A percentile compares a stretch with the other conserved stretches of the same genome.
phyloP scores from a whole-genome alignment of 257 asterid species.

The Lavandula angustifolia region DNA sequence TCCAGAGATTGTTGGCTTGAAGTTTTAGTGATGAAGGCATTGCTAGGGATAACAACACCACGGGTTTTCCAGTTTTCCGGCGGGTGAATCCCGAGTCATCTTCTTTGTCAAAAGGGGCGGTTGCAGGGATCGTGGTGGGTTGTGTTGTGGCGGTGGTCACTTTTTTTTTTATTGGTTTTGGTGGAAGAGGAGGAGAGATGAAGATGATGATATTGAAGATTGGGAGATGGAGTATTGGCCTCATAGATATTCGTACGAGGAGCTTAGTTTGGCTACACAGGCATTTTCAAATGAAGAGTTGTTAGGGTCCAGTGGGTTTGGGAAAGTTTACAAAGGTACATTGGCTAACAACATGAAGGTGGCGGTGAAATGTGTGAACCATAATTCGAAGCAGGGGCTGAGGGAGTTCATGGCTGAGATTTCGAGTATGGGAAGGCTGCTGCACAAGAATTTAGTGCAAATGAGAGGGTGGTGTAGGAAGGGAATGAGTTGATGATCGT shows the following conservation, averaged over 20 bases:
- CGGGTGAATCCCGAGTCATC: slow-evolving; percentile 37
- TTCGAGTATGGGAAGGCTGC: slow-evolving; percentile 77
- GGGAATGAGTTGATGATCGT: slow-evolving; percentile 64
- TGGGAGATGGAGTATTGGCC: slow-evolving; percentile 95
- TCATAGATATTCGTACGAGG: slow-evolving; percentile 67
- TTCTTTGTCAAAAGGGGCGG: slow-evolving; percentile 45
- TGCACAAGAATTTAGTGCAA: slow-evolving; percentile 78
- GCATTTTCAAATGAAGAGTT: slow-evolving; percentile 53
- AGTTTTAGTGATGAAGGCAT: slow-evolving; percentile 73
- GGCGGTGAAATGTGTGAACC: slow-evolving; percentile 80
- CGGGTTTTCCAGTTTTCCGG: slow-evolving; percentile 46
- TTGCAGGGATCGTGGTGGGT: slow-evolving; percentile 61
- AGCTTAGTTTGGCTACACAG: slow-evolving; percentile 57
- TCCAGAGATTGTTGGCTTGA: slow-evolving; percentile 74
- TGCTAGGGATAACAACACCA: slow-evolving; percentile 68
- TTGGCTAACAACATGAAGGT: slow-evolving; percentile 51
- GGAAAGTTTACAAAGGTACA: slow-evolving; percentile 70
- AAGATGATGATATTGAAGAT: slow-evolving; percentile 68
- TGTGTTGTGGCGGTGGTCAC: slow-evolving; percentile 38
- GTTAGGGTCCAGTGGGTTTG: slow-evolving; percentile 78
- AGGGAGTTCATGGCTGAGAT: slow-evolving; percentile 93
- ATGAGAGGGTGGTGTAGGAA: slow-evolving; percentile 89
- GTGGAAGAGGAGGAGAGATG: slow-evolving; percentile 56
- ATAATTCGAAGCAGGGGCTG: slow-evolving; percentile 77
- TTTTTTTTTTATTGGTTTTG: slow-evolving; percentile 53